phyloP scores from a whole-genome alignment of 2,329 filamentous ascomycete genomes.

The Clonostachys chloroleuca region DNA sequence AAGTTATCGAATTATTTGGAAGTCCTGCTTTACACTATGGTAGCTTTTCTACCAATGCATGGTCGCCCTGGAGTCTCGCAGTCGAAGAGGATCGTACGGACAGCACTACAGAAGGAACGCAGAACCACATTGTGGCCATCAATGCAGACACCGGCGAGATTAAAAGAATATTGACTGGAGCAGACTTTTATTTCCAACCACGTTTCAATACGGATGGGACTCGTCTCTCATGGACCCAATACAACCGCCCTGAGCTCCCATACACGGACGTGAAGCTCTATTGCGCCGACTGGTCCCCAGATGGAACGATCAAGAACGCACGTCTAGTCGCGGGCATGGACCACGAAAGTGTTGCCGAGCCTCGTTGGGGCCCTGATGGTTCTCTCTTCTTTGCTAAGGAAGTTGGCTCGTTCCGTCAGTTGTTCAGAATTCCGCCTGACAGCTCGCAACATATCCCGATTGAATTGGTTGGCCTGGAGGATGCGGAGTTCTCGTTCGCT shows the following conservation, averaged over 20 bases:
- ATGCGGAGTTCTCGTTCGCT: constrained; percentile 23
- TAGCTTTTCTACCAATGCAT: constrained; percentile 37
- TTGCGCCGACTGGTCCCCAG: constrained; percentile 25
- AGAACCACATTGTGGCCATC: constrained; percentile 31
- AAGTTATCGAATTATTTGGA: constrained; percentile 22
- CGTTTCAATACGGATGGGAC: constrained; percentile 40
- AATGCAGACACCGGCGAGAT: constrained; percentile 32
- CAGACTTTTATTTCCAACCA: constrained; percentile 49
- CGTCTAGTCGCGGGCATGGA: constrained; percentile 33
- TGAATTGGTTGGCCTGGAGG: constrained; percentile 27
- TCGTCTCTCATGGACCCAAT: constrained; percentile 45
- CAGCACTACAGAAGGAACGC: constrained; percentile 21
- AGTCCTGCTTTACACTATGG: constrained; percentile 32
- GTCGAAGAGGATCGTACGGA: constrained; percentile 45
- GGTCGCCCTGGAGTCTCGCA: constrained; percentile 37
- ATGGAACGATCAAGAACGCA: constrained; percentile 19
- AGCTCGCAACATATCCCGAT: constrained; percentile 18
- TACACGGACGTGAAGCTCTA: constrained; percentile 42
- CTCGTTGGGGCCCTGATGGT: constrained; percentile 44
- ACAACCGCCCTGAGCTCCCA: constrained; percentile 49
- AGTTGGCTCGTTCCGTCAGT: constrained; percentile 36
- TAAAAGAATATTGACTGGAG: constrained; percentile 29
- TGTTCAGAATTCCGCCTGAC: constrained; percentile 30
- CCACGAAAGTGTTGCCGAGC: constrained; percentile 39
- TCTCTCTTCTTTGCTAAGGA: constrained; percentile 43